Base-by-base conservation (phyloP, 2,329 filamentous ascomycete genomes). In the Fusarium oligoseptatum region DNA sequence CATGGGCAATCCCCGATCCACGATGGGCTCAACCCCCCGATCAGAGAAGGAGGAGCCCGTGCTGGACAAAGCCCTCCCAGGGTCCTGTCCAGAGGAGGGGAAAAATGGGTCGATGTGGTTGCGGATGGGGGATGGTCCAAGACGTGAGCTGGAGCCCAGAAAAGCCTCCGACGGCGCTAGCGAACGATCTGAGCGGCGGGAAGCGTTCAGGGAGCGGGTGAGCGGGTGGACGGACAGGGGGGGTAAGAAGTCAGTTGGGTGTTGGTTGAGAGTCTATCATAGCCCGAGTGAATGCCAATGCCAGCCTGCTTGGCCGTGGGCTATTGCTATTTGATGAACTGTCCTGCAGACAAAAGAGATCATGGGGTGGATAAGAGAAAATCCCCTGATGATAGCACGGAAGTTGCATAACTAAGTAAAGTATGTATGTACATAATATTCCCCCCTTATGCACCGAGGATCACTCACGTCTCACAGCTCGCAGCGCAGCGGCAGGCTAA, bases 171-270 rank as follows among this genome's bases (percentile, higher is more conserved):
- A 63, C 45, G 64, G 62, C 72, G 68, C 72, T 74, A 74, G 64
- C 57, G 63, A 52, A 65, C 61, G 72, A 74, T 74, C 72, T 74
- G 64, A 66, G 68, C 57, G 60, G 67, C 67, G 71, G 71, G 67
- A 68, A 64, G 50, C 50, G 50, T 57, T 58, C 62, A 64, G 62
- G 50, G 61, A 39, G 67, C 67, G 71, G 71, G 64, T 72, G 64
- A 41, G 66, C 63, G 69, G 71, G 71, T 68, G 64, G 60, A 61
- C 34, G 57, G 71, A 66, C 68, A 55, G 43, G 45, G 43, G 12
- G 22, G 22, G 22, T 39, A 39, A 24, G 43, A 48, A 14, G 43
- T 27, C 43, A 29, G 48, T 52, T 29, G 48, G 48, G 48, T 29
- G 48, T 17, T 52, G 48, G 48, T 45, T 20, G 24, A 34, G 32